Evolutionary conservation across 495 filamentous ascomycete species (phyloP).

Genomic region (Aspergillus haitiensis): DNA sequence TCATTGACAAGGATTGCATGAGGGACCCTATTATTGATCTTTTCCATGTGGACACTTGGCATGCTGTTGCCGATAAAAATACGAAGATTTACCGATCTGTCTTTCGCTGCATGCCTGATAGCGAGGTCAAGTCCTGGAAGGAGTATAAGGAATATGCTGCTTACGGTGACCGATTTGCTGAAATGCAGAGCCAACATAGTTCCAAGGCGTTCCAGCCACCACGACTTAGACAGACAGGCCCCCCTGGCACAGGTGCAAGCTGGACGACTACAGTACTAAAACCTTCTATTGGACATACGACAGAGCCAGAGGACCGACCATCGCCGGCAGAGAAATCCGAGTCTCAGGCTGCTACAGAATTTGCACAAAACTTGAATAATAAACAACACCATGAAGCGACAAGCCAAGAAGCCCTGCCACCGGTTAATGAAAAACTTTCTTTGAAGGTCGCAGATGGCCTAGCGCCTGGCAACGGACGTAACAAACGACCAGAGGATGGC

Average conservation of each 20-base stretch:
- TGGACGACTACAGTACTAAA: slow-evolving; percentile 19
- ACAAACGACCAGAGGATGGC: slow-evolving; percentile 27
- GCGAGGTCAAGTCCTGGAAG: slow-evolving; percentile 88
- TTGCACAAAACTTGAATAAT: slow-evolving; percentile 17
- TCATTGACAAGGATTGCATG: slow-evolving; percentile 70
- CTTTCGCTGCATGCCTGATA: slow-evolving; percentile 96
- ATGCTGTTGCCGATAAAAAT: slow-evolving; percentile 86
- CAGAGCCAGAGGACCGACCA: slow-evolving; percentile 27
- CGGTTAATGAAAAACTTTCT: slow-evolving; percentile 48
- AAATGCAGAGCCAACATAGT: slow-evolving; percentile 58
- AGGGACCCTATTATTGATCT: slow-evolving; percentile 76
- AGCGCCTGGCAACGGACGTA: slow-evolving; percentile 21
- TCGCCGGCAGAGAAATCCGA: slow-evolving; percentile 33
- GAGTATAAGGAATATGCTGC: slow-evolving; percentile 86
- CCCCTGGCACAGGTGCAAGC: slow-evolving; percentile 42
- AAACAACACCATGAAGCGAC: slow-evolving; percentile 29
- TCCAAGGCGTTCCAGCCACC: slow-evolving; percentile 39
- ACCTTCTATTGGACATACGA: slow-evolving; percentile 24
- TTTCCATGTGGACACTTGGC: slow-evolving; percentile 89
- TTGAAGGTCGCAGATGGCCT: slow-evolving; percentile 33
- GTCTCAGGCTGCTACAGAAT: slow-evolving; percentile 6
- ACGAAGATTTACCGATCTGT: slow-evolving; percentile 89
- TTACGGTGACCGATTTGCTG: slow-evolving; percentile 76
- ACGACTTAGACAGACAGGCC: slow-evolving; percentile 40
- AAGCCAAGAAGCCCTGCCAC: slow-evolving; percentile 32